Conservation (phyloP, 495 filamentous ascomycete genomes). For the Aspergillus haitiensis region DNA sequence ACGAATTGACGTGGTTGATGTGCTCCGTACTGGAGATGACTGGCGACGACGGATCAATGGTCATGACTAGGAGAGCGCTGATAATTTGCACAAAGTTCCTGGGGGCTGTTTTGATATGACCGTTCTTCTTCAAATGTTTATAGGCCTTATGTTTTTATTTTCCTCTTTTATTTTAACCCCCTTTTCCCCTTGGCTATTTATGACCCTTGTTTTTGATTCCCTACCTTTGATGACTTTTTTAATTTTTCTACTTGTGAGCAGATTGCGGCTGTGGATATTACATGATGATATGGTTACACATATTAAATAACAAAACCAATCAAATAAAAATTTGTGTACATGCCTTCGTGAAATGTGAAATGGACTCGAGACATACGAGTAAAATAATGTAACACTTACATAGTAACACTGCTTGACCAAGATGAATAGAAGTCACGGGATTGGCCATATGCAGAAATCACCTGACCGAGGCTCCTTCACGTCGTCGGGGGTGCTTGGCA, state of each 20-base stretch:
- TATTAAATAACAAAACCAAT: too few relatives aligned
- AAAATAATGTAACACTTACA: too few relatives aligned
- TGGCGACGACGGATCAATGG: constrained; percentile 75
- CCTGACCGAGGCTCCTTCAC: constrained; percentile 36
- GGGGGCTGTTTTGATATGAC: constrained; percentile 33
- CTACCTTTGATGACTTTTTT: constrained; percentile 26
- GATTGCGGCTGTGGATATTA: constrained; percentile 15
- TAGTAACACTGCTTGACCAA: too few relatives aligned
- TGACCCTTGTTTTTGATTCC: constrained; percentile 36
- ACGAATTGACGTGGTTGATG: constrained; percentile 83
- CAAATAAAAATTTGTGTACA: too few relatives aligned
- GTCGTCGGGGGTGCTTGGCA: constrained; percentile 43
- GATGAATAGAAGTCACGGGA: constrained; percentile 5
- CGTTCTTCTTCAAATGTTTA: constrained; percentile 32
- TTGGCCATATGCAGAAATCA: constrained; percentile 34
- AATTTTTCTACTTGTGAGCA: constrained; percentile 1
- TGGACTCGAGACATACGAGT: too few relatives aligned
- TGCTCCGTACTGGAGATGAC: constrained; percentile 73
- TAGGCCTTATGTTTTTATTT: constrained; percentile 25
- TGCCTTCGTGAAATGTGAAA: too few relatives aligned
- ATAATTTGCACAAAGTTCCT: constrained; percentile 4
- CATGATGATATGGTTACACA: not conserved
- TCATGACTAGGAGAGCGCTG: constrained; percentile 55
- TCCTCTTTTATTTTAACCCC: constrained; percentile 1
- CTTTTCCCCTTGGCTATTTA: constrained; percentile 22